Evolutionary conservation across 2,329 filamentous ascomycete species (phyloP), one percentile per base, ranked within the genome.

Genomic region (Pseudohalonectria lignicola): DNA sequence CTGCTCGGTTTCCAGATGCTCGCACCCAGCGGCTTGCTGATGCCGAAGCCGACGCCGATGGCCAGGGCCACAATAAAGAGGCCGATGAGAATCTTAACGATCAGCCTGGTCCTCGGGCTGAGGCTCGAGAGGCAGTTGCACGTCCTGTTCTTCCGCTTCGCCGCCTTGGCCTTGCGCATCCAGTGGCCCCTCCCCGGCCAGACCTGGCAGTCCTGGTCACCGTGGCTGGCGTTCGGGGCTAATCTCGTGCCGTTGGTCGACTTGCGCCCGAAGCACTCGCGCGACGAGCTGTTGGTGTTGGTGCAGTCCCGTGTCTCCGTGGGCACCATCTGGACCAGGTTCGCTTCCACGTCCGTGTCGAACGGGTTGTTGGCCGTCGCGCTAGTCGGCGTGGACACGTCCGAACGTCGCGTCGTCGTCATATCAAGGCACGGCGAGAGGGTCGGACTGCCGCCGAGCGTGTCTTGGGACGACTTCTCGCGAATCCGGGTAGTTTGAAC

Each of bases 151-250:
- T 64, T 68, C 45, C 61, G 61, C 59, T 74, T 74, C 42, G 69
- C 69, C 10, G 62, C 66, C 55, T 70, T 71, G 43, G 71, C 71
- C 60, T 75, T 74, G 43, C 66, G 61, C 54, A 69, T 72, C 73
- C 75, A 77, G 50, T 76, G 67, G 18, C 68, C 64, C 50, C 74
- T 67, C 40, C 69, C 68, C 5, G 75, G 75, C 75, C 75, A 79
- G 15, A 76, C 71, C 32, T 68, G 62, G 48, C 66, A 69, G 43
- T 78, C 71, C n/a, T 37, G 26, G 18, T 20, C 28, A n/a, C 9
- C 15, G 15, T 18, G 30, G 30, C 30, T 32, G 16, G 17, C 30
- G n/a, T 18, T 18, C 36, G 62, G 62, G 39, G 64, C 66, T 21
- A 53, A 51, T 29, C 49, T 55, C 15, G 51, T 53, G 40, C 49